Evolutionary conservation across 495 filamentous ascomycete species (phyloP), one percentile per base, ranked within the genome.

Genomic region (Neurospora africana): DNA sequence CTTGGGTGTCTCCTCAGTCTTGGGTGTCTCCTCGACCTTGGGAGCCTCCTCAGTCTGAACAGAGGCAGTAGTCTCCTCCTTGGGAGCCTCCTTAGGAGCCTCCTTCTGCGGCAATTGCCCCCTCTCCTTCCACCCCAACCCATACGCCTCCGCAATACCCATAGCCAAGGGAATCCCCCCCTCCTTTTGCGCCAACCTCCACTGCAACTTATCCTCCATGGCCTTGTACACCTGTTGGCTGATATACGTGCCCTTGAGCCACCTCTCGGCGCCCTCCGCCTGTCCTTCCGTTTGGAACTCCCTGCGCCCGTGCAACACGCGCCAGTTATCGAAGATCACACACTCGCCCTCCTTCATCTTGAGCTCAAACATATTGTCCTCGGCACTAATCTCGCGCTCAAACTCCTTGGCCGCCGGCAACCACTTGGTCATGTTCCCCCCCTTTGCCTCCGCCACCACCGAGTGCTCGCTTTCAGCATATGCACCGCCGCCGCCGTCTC

Each of bases 191-290:
- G 53, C 53, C 38, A 74, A 30, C 13, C 68, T 41, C 69, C 67
- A 11, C 70, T 69, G 69, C 40, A 88, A 82, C 71, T 81, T 82
- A 23, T 87, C 90, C 68, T 78, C 72, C 67, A 33, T 68, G 27
- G 71, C 78, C 43, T 17, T 79, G 70, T 89, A 88, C 2, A 87
- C 87, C 82, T 97, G 92, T 5, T 86, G 81, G 68, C 93, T 89
- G 11, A 98, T 83, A 82, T 97, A 98, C 0, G 92, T 84, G 4
- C 94, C 95, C 77, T 92, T 93, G 27, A 97, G 79, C 93, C 93
- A 97, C 68, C 94, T 82, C 53, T 61, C 53, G 68, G 88, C 85
- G 6, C 89, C 89, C 1, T 85, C 84, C 53, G 53, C 13, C 53
- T 61, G 53, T 1, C 71, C 47, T 0, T 69, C 70, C 9, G 86